phyloP scores from a whole-genome alignment of 2,329 filamentous ascomycete genomes.

The Bipolaris gigantea region DNA sequence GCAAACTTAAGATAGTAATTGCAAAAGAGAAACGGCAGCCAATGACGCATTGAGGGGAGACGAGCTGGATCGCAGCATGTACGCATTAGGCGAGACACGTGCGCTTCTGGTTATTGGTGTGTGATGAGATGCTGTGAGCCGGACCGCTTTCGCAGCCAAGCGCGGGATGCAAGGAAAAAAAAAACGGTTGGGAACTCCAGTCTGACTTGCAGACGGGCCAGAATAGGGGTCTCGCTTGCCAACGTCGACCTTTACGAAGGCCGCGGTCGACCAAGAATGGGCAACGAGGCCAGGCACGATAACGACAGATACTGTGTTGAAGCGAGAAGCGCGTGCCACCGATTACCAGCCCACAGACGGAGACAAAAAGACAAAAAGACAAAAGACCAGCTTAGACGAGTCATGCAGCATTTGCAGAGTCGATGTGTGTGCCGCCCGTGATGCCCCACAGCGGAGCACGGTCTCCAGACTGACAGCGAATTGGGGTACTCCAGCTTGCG shows the following conservation, averaged over 20 bases:
- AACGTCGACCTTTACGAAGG: neutral
- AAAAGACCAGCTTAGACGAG: conserved; percentile 1
- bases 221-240: conserved; percentile 14
- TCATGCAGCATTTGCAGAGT: conserved; percentile 9
- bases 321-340: conserved; percentile 1
- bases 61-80: conserved; percentile 12
- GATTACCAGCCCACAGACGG: neutral
- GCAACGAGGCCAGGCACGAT: neutral
- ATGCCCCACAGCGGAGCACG: conserved; percentile 25
- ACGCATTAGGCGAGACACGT: conserved; percentile 20
- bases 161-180: conserved; percentile 25
- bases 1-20: conserved; percentile 3
- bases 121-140: conserved; percentile 36
- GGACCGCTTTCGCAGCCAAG: conserved; percentile 24
- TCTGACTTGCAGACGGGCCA: conserved; percentile 8
- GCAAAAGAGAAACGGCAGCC: conserved; percentile 18
- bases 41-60: conserved; percentile 20
- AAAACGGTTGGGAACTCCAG: conserved; percentile 14
- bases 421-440: conserved; percentile 21
- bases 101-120: conserved; percentile 30
- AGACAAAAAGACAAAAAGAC: neutral
- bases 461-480: conserved; percentile 24
- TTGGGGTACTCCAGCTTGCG: conserved; percentile 15
- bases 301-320: neutral
- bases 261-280: neutral